Evolutionary conservation across 139 green algal species (phyloP), one percentile per base, ranked within the genome.

Genomic region (Chlamydomonas sp.): DNA sequence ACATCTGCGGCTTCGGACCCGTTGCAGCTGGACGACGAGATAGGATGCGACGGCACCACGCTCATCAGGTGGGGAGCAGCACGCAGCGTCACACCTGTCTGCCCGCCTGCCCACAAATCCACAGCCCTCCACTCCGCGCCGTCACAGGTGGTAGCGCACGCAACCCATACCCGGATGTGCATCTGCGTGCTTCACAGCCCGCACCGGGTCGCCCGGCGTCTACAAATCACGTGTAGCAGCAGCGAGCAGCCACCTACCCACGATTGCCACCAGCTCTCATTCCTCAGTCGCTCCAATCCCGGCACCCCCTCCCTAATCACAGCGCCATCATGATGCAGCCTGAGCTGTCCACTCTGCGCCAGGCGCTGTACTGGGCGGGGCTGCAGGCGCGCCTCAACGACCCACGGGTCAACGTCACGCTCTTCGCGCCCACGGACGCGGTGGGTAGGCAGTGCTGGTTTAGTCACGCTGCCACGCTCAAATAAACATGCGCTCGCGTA

Each of bases 21-120:
- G 69, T 18, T n/a, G 69, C 69, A 57, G 69, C 69, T 77, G 72
- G 72, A 77, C 16, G 72, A 77, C 7, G 7, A 14, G 4, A 63
- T 87, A 15, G 7, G 60, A n/a, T 87, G 82, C 20, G 82, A 87
- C 61, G 82, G 82, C 72, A 87, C 72, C 72, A 73, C 71, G 14
- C 9, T 87, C 14, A 20, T 80, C 57, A 49, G 31, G 31, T 49
- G 31, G 31, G 31, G 31, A 49, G 31, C 31, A 49, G 31, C 31
- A 49, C 31, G 31, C 31, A 49, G 31, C 31, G 31, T 49, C 31
- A 49, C 31, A 49, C 31, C 31, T 49, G 31, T 49, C 31, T 49
- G 31, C 31, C 31, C 31, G 31, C 31, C 31, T 49, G 31, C 31
- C 31, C 31, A 49, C 31, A 49, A 49, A 49, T 49, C 31, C 31